These are phyloP conservation scores for Megacollybia marginata DNA, from an alignment of 768 basidiomycete genomes.

Conservation along the genomic window DNA sequence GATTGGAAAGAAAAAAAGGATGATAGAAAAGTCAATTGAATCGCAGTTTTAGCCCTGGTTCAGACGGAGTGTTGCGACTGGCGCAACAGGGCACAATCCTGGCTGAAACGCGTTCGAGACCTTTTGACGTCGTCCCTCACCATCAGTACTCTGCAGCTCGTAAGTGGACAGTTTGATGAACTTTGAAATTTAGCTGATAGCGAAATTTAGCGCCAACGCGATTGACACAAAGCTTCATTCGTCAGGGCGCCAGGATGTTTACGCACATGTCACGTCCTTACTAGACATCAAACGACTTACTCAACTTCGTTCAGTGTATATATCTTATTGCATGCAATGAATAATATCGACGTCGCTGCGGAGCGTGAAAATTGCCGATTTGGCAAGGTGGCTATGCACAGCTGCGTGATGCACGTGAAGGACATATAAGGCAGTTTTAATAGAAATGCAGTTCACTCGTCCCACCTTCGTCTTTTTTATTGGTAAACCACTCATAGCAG, in stretches of 20 bases:
- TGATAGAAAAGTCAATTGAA: constrained; percentile 1
- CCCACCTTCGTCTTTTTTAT: background rate
- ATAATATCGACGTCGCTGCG: background rate
- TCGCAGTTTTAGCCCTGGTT: constrained; percentile 32
- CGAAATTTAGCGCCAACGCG: constrained; percentile 24
- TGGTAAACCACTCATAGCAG: background rate
- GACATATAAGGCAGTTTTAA: background rate
- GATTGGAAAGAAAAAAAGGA: constrained; percentile 6
- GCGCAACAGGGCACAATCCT: constrained; percentile 59
- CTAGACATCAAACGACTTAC: background rate
- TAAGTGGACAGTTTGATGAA: constrained; percentile 32
- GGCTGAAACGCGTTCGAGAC: constrained; percentile 61
- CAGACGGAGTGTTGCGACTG: constrained; percentile 40
- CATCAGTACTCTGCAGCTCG: constrained; percentile 73
- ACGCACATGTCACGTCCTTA: constrained; percentile 25
- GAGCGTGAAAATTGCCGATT: background rate
- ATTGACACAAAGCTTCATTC: constrained; percentile 43
- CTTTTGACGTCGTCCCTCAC: constrained; percentile 75
- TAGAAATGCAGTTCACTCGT: background rate
- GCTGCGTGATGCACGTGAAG: too few species aligned
- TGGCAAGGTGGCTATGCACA: too few species aligned
- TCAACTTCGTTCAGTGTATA: background rate
- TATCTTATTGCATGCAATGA: background rate
- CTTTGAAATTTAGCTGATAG: constrained; percentile 5
- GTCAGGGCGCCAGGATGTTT: constrained; percentile 48